A percentile compares a stretch with the other conserved stretches of the same genome.
phyloP scores from a whole-genome alignment of 2,329 filamentous ascomycete species.

The Colletotrichum zoysiae region DNA sequence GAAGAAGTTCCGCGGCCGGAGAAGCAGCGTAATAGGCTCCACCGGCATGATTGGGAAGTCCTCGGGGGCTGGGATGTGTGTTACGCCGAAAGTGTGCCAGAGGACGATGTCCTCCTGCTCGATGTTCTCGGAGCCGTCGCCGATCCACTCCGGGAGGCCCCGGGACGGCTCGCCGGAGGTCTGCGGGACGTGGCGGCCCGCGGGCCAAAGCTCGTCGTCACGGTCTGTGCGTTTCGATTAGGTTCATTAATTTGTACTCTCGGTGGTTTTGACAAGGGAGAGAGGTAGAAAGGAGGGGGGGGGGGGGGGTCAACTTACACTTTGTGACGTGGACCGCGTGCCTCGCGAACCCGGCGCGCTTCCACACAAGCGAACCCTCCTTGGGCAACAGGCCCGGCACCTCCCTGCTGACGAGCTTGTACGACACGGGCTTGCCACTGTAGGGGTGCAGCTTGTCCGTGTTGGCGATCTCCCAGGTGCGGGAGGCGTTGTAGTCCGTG shows the following conservation, averaged over 20 bases:
- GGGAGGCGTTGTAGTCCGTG: slow-evolving; percentile 83
- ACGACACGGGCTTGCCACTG: slow-evolving; percentile 85
- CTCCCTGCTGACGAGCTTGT: slow-evolving; percentile 91
- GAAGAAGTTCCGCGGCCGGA: slow-evolving; percentile 88
- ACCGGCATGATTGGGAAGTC: slow-evolving; percentile 94
- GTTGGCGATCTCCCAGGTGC: slow-evolving; percentile 94
- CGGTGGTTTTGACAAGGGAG: neutral
- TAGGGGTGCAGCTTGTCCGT: slow-evolving; percentile 86
- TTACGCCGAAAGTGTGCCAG: slow-evolving; percentile 94
- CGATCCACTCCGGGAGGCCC: slow-evolving; percentile 83
- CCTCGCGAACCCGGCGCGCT: slow-evolving; percentile 87
- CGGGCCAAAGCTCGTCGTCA: slow-evolving; percentile 86
- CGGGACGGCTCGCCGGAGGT: slow-evolving; percentile 82
- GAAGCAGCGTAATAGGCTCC: slow-evolving; percentile 84
- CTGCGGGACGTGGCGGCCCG: slow-evolving; percentile 88
- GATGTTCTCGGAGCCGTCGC: slow-evolving; percentile 73
- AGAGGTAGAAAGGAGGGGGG: neutral
- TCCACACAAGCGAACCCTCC: slow-evolving; percentile 86
- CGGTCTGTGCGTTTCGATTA: slow-evolving; percentile 64
- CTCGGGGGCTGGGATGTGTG: slow-evolving; percentile 89
- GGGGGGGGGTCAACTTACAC: slow-evolving; percentile 67
- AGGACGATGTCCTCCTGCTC: slow-evolving; percentile 89
- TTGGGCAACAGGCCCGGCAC: slow-evolving; percentile 84
- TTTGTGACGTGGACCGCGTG: slow-evolving; percentile 91
- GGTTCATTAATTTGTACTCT: neutral